Percentiles rank a stretch among this genome's conserved stretches.
Evolutionary conservation across 2,329 filamentous ascomycete genomes (phyloP).

Genomic region (Mariannaea elegans): DNA sequence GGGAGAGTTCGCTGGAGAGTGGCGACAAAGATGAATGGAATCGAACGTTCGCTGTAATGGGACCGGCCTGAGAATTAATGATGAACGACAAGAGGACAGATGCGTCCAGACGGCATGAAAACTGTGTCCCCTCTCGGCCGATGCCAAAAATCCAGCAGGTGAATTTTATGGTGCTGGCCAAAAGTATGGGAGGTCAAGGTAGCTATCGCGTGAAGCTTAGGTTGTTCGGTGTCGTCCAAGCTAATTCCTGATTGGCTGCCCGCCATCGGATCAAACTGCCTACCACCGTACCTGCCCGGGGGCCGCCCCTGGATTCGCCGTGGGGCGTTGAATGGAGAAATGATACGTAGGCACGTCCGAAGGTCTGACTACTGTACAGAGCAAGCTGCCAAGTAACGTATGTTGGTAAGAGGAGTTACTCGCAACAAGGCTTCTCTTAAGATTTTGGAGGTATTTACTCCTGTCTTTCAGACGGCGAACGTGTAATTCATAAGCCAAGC

Average conservation of each 20-base stretch:
- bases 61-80: slow-evolving; percentile 17
- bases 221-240: slow-evolving; percentile 40
- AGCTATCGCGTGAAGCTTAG: slow-evolving; percentile 34
- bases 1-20: neutral
- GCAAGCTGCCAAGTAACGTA: too few relatives aligned
- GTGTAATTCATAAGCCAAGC: too few relatives aligned
- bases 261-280: slow-evolving; percentile 14
- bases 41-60: slow-evolving; percentile 2
- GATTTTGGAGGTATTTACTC: too few relatives aligned
- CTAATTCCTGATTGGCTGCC: slow-evolving; percentile 37
- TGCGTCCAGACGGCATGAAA: slow-evolving; percentile 16
- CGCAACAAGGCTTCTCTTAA: too few relatives aligned
- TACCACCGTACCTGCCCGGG: slow-evolving; percentile 1
- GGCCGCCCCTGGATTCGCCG: slow-evolving; percentile 17
- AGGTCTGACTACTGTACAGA: too few relatives aligned
- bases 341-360: neutral
- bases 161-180: slow-evolving; percentile 22
- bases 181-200: slow-evolving; percentile 20
- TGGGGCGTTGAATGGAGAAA: neutral
- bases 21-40: neutral
- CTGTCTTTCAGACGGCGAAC: too few relatives aligned
- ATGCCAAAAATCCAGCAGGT: slow-evolving; percentile 17
- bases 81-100: slow-evolving; percentile 5
- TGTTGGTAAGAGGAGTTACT: too few relatives aligned
- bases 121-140: slow-evolving; percentile 23